Evolutionary conservation across 495 filamentous ascomycete species (phyloP).

Genomic region (Annulohypoxylon moriforme): DNA sequence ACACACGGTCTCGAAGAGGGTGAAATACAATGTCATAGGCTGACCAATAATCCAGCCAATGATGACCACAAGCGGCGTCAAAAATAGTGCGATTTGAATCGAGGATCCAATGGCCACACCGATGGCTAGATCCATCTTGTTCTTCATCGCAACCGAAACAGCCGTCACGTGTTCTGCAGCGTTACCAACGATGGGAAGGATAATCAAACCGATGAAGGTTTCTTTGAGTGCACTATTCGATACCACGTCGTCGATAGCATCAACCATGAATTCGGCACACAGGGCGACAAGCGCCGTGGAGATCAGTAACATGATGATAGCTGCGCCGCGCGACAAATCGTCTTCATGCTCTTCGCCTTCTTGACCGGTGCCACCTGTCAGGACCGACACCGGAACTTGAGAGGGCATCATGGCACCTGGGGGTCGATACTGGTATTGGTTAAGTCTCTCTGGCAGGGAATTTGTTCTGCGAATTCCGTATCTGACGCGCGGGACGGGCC

Average conservation of each 20-base stretch:
- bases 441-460: conserved; percentile 79
- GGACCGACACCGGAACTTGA: conserved; percentile 50
- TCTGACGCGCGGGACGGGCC: conserved; percentile 63
- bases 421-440: conserved; percentile 58
- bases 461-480: conserved; percentile 78
- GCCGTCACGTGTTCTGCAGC: conserved; percentile 93
- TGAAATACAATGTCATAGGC: conserved; percentile 91
- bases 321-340: conserved; percentile 77
- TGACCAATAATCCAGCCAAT: conserved; percentile 87
- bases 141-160: conserved; percentile 87
- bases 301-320: conserved; percentile 76
- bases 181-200: conserved; percentile 91
- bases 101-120: conserved; percentile 88
- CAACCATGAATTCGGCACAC: conserved; percentile 90
- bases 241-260: conserved; percentile 80
- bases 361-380: conserved; percentile 50
- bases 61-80: conserved; percentile 88
- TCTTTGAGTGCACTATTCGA: conserved; percentile 70
- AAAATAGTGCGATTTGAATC: conserved; percentile 90
- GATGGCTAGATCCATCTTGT: conserved; percentile 96
- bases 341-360: conserved; percentile 59
- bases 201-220: conserved; percentile 88
- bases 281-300: conserved; percentile 84
- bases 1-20: conserved; percentile 87
- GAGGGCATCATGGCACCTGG: conserved; percentile 57